Evolutionary conservation across 169 alveolate species (phyloP), one percentile per base, ranked within the genome.

Genomic region (Eimeria sp.): DNA sequence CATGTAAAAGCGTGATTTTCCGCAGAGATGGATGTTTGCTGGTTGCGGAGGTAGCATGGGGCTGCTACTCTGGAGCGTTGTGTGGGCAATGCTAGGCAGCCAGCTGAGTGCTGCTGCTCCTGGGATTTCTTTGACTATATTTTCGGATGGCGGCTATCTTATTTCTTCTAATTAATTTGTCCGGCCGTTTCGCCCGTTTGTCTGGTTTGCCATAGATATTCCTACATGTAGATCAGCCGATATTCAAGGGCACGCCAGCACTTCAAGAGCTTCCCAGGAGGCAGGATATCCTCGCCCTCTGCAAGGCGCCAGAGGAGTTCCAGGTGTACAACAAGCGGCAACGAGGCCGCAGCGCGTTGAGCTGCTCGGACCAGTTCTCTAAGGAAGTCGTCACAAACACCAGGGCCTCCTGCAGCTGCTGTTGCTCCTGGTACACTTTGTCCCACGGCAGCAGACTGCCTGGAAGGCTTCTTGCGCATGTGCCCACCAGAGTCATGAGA

Each of bases 261-360:
- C 47, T 54, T 83, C 16, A n/a, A 30, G 22, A 83, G 57, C 58
- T 83, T 83, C 58, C 91, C 91, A n/a, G 91, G 75, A 27, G 75
- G 73, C 25, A 51, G 47, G 9, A 51, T 7, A 9, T 83, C 91
- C 47, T 83, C 61, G n/a, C 25, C 57, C 13, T 83, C 91, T 9
- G 91, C 73, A 9, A 83, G 27, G n/a, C 91, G 70, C 91, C 91
- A 83, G 6, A 83, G n/a, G 75, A 83, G 91, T 30, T 83, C 91
- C 10, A 67, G 40, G n/a, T 83, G 91, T n/a, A 49, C 27, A 51
- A 27, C 10, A 43, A 83, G 75, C 5, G 91, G 91, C 30, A 83
- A 25, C 57, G 73, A 49, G 20, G 91, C 91, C 0, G 73, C 91
- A 27, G 75, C 47, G 61, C 91, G 45, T 14, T 83, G 91, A 16